phyloP scores from a whole-genome alignment of 1,284 basidiomycete genomes.

The Microstroma glucosiphilum region DNA sequence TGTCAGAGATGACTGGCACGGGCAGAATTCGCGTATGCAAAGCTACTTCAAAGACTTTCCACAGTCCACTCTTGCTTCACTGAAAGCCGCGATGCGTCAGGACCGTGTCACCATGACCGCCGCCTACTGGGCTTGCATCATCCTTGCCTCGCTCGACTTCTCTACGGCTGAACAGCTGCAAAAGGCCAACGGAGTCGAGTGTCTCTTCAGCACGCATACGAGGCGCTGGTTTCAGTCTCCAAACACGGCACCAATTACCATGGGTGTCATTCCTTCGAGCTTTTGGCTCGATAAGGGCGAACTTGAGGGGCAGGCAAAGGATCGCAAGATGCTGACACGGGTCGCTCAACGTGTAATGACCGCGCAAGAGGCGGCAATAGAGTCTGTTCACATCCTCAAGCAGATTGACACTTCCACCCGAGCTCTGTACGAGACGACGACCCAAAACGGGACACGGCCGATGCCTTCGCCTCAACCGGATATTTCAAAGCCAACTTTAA shows the following conservation, averaged over 20 bases:
- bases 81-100: background rate
- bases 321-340: background rate
- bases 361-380: background rate
- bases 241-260: background rate
- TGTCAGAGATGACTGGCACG: background rate
- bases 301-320: background rate
- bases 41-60: too few species aligned
- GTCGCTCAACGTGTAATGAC: background rate
- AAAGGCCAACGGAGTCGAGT: background rate
- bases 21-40: background rate
- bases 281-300: background rate
- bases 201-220: background rate
- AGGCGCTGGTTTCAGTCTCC: background rate
- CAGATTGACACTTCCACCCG: background rate
- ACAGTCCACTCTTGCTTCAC: background rate
- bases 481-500: background rate
- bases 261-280: slow-evolving; percentile 6
- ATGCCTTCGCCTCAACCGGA: background rate
- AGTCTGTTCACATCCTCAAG: background rate
- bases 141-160: background rate
- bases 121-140: background rate
- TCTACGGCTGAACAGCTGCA: background rate
- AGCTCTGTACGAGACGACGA: background rate
- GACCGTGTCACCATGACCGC: background rate
- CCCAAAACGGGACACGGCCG: background rate